Conservation (phyloP, 1,139 yeast genomes). For the Zygosaccharomyces pseudobailii region DNA sequence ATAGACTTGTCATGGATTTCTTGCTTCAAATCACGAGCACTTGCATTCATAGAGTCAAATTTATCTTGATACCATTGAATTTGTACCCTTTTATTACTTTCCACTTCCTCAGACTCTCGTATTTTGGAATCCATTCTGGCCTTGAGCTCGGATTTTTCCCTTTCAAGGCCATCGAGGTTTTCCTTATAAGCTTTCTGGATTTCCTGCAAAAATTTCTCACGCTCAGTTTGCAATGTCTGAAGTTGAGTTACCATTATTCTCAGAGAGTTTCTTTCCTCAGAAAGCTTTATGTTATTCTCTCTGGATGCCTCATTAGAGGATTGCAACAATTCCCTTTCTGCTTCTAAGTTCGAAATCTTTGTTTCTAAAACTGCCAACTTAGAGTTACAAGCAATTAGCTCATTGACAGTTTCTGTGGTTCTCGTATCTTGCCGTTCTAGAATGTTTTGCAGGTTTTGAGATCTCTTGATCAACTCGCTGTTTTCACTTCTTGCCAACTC, state of each 20-base stretch:
- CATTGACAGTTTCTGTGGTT: slow-evolving; percentile 54
- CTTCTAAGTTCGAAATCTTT: slow-evolving; percentile 46
- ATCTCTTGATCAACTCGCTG: slow-evolving; percentile 40
- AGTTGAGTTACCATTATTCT: slow-evolving; percentile 57
- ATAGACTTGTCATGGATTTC: slow-evolving; percentile 41
- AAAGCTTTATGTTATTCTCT: slow-evolving; percentile 35
- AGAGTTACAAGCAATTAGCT: slow-evolving; percentile 44
- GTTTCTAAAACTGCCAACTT: slow-evolving; percentile 39
- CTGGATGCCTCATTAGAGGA: slow-evolving; percentile 35
- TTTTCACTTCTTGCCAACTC: slow-evolving; percentile 42
- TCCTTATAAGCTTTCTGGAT: slow-evolving; percentile 41
- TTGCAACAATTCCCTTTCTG: slow-evolving; percentile 44
- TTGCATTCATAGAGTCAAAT: slow-evolving; percentile 51
- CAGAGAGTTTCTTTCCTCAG: slow-evolving; percentile 42
- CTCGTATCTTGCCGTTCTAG: slow-evolving; percentile 51
- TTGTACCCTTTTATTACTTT: slow-evolving; percentile 48
- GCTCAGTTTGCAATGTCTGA: slow-evolving; percentile 58
- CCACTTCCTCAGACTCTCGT: slow-evolving; percentile 34
- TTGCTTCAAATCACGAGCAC: slow-evolving; percentile 41
- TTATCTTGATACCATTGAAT: slow-evolving; percentile 61
- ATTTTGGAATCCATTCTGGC: slow-evolving; percentile 4
- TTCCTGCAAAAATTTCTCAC: slow-evolving; percentile 51
- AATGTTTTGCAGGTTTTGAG: slow-evolving; percentile 50
- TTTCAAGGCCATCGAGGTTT: slow-evolving; percentile 51
- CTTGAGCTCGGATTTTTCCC: not conserved